phyloP scores from a whole-genome alignment of 148 eudicot genomes.

The Chenopodium formosanum region DNA sequence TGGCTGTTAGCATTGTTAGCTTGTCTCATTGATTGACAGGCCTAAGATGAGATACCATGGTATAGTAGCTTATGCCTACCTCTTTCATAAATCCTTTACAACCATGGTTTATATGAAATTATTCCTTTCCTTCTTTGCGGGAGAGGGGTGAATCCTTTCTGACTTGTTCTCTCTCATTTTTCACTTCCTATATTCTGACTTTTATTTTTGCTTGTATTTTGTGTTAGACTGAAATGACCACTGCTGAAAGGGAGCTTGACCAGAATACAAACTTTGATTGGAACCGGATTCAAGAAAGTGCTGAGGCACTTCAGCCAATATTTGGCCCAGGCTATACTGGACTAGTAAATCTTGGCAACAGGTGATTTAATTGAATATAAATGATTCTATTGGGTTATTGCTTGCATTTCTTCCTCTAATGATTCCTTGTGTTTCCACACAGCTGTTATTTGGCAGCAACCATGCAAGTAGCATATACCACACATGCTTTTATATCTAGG shows the following conservation, averaged over 20 bases:
- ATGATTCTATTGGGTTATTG: background rate
- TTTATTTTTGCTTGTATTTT: background rate
- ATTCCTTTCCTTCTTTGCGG: background rate
- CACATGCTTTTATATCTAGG: conserved; percentile 67
- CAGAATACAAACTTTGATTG: conserved; percentile 94
- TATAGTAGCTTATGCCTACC: background rate
- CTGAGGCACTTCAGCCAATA: conserved; percentile 73
- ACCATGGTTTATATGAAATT: background rate
- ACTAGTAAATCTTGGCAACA: conserved; percentile 92
- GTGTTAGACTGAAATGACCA: conserved; percentile 93
- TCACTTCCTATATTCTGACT: background rate
- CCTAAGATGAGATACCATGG: background rate
- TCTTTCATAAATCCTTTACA: background rate
- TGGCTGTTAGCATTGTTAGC: background rate
- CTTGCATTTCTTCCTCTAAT: background rate
- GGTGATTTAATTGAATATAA: conserved; percentile 38
- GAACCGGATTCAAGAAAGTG: conserved; percentile 97
- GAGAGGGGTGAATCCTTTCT: background rate
- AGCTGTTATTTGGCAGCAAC: conserved; percentile 98
- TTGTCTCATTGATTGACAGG: conserved; percentile 7
- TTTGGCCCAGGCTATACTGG: conserved; percentile 98
- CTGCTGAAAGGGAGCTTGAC: conserved; percentile 98
- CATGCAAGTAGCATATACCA: conserved; percentile 93
- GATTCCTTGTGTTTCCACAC: conserved; percentile 24
- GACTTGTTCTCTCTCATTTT: background rate